Percentiles rank a stretch among this genome's conserved stretches.
phyloP scores from a whole-genome alignment of 2,329 filamentous ascomycete species.

The Eutypa lata region DNA sequence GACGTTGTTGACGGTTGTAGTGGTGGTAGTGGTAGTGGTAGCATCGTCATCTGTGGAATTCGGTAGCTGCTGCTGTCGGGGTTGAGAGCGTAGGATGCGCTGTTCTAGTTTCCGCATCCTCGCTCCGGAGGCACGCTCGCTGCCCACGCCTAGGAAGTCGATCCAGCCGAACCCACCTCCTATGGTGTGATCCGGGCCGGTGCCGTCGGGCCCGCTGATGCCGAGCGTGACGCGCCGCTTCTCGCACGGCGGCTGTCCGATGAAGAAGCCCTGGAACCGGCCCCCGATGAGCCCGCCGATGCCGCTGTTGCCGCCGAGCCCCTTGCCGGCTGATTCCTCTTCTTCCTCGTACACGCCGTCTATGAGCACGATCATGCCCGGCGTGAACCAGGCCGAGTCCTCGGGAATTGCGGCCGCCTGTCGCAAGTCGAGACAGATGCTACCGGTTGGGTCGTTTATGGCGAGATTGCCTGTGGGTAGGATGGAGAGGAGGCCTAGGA shows the following conservation, averaged over 20 bases:
- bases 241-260: conserved; percentile 90
- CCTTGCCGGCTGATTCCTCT: conserved; percentile 65
- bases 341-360: conserved; percentile 98
- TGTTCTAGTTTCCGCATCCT: conserved; percentile 81
- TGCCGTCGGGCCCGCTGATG: conserved; percentile 57
- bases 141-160: conserved; percentile 89
- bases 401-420: conserved; percentile 80
- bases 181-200: conserved; percentile 58
- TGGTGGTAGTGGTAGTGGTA: conserved; percentile 24
- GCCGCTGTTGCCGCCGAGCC: conserved; percentile 72
- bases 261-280: conserved; percentile 83
- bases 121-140: conserved; percentile 76
- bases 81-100: conserved; percentile 52
- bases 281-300: conserved; percentile 91
- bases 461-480: conserved; percentile 79
- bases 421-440: conserved; percentile 77
- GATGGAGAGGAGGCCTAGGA: conserved; percentile 78
- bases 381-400: conserved; percentile 86
- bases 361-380: conserved; percentile 92
- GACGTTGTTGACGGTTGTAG: conserved; percentile 26
- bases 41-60: too few species aligned
- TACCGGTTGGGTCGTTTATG: conserved; percentile 83
- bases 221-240: conserved; percentile 77
- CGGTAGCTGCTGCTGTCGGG: conserved; percentile 28
- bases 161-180: conserved; percentile 93